phyloP scores from a whole-genome alignment of 805 yeast species.

The Wickerhamiella hasegawae region DNA sequence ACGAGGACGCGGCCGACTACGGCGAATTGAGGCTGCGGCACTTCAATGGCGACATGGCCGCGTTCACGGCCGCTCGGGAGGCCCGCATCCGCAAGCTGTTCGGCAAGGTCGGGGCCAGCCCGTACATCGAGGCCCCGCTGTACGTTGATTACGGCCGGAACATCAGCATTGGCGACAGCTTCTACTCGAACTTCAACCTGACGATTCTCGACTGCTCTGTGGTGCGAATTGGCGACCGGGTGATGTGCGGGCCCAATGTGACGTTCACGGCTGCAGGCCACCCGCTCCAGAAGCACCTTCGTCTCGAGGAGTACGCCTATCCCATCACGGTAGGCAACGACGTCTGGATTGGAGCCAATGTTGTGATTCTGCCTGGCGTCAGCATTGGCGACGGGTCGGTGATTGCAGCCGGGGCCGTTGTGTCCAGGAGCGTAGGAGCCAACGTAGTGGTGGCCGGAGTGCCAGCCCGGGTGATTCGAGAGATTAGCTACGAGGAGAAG shows the following conservation, averaged over 20 bases:
- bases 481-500: too few species aligned
- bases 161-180: constrained; percentile 36
- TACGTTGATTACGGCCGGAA: constrained; percentile 58
- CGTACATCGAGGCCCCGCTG: constrained; percentile 38
- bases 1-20: constrained; percentile 19
- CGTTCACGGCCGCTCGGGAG: constrained; percentile 24
- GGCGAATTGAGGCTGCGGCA: constrained; percentile 17
- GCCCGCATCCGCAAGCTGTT: constrained; percentile 27
- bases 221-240: constrained; percentile 44
- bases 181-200: constrained; percentile 40
- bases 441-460: constrained; percentile 44
- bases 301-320: constrained; percentile 35
- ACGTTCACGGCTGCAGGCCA: constrained; percentile 49
- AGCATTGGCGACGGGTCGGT: constrained; percentile 45
- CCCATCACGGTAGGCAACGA: constrained; percentile 46
- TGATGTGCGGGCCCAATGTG: constrained; percentile 48
- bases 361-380: constrained; percentile 45
- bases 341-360: constrained; percentile 53
- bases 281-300: constrained; percentile 30
- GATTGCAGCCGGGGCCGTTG: constrained; percentile 56
- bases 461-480: constrained; percentile 30
- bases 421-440: constrained; percentile 39
- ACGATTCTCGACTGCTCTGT: constrained; percentile 43
- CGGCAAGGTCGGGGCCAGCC: constrained; percentile 30
- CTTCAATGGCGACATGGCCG: constrained; percentile 12